Base-by-base conservation (phyloP, 2,329 filamentous ascomycete genomes). In the Monilinia polystroma region DNA sequence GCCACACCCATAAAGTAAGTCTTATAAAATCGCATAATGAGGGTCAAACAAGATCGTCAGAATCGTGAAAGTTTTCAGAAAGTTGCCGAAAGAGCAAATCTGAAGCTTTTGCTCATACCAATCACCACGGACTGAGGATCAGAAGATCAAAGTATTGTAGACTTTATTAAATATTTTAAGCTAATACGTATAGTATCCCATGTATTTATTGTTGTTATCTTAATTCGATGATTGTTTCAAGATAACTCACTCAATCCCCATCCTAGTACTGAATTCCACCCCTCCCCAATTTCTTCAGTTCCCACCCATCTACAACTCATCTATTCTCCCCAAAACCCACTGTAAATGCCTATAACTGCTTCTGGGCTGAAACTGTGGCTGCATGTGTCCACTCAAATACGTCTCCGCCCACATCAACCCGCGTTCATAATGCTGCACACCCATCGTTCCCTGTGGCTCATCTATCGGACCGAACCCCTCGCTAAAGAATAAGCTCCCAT, bases 381-480 rank as follows among this genome's bases (percentile, higher is more conserved):
- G 73, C 76, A 77, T 78, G 69, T 78, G 77, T 8, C 77, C 77
- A 66, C 71, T 72, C 59, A 74, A 68, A 67, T 72, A 76, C 2
- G 76, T 78, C 67, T 78, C 73, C 1, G 73, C 77, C 75, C 75
- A 79, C 77, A 78, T 77, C 47, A 78, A 59, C 1, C 77, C 77
- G 11, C 76, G 67, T 70, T 78, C 78, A 68, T 68, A 76, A 70
- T 79, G 76, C 67, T 77, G 75, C 8, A 76, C 67, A 2, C 76
- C 75, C 75, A 75, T 76, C 16, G 70, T 72, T 18, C 70, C 70
- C 26, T 85, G 81, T 1, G 86, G 2, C 87, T 85, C 71, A 81
- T 87, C 75, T 85, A 85, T 3, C 81, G 80, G 47, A 81, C 79
- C 63, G 54, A 64, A 66, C 2, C 68, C 69, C 32, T 72, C 67